Evolutionary conservation across 768 basidiomycete species (phyloP).

Genomic region (Mycena rebaudengoi): DNA sequence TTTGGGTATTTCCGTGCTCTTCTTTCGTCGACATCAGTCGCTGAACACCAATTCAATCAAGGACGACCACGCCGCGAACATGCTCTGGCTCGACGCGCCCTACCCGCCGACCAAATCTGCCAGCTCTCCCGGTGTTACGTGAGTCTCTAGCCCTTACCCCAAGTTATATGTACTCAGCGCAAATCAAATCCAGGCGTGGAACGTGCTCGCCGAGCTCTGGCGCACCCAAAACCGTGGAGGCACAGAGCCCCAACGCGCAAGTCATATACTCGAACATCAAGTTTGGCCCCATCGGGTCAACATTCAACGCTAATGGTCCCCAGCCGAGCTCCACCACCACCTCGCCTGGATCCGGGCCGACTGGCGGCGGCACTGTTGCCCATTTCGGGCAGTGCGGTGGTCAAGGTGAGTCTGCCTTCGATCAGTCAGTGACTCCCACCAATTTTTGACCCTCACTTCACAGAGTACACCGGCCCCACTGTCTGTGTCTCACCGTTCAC

Average conservation of each 20-base stretch:
- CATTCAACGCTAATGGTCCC: background rate
- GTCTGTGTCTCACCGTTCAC: background rate
- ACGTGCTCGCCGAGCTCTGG: slow-evolving; percentile 10
- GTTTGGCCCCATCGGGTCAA: slow-evolving; percentile 17
- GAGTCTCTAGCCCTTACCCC: background rate
- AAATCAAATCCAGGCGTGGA: slow-evolving; percentile 24
- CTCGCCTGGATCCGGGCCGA: background rate
- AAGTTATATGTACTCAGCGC: background rate
- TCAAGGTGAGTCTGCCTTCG: no score
- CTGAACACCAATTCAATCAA: slow-evolving; percentile 11
- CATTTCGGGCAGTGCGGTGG: background rate
- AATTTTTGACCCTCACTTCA: no score
- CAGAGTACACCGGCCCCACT: background rate
- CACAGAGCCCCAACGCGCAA: slow-evolving; percentile 9
- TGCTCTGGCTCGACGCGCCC: slow-evolving; percentile 18
- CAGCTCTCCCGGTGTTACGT: slow-evolving; percentile 20
- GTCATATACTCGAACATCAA: slow-evolving; percentile 19
- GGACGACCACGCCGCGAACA: slow-evolving; percentile 11
- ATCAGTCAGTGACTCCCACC: no score
- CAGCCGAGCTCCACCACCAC: background rate
- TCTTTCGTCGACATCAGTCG: background rate
- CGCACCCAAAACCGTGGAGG: slow-evolving; percentile 2
- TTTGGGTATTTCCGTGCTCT: slow-evolving; percentile 8
- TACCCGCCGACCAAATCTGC: slow-evolving; percentile 19
- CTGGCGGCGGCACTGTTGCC: background rate